Percentiles rank a stretch among this genome's conserved stretches.
phyloP scores from a whole-genome alignment of 116 monocot genomes.

The Thalassia testudinum region DNA sequence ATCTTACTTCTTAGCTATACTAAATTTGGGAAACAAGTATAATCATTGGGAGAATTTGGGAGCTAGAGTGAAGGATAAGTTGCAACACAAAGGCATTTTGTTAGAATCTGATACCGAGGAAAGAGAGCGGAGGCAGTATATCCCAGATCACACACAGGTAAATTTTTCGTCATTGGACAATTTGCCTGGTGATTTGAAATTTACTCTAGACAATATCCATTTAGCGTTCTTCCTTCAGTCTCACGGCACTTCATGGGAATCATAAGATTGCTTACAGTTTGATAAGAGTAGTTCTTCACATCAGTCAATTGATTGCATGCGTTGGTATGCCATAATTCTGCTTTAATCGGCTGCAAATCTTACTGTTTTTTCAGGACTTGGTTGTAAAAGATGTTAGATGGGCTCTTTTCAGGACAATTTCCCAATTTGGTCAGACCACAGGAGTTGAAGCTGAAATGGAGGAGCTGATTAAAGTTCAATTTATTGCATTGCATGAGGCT shows the following conservation, averaged over 20 bases:
- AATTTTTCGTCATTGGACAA: too few species aligned
- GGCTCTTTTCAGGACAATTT: conserved; percentile 35
- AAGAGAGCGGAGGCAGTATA: conserved; percentile 32
- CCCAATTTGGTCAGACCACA: conserved; percentile 24
- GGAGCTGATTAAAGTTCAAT: conserved; percentile 33
- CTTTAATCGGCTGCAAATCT: background rate
- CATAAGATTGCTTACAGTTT: too few species aligned
- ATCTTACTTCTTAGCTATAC: conserved; percentile 41
- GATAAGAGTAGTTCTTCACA: background rate
- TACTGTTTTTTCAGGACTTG: conserved; percentile 34
- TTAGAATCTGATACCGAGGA: background rate
- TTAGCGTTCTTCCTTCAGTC: too few species aligned
- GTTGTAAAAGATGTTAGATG: conserved; percentile 57
- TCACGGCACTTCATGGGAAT: too few species aligned
- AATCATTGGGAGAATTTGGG: conserved; percentile 48
- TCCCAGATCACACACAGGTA: conserved; percentile 86
- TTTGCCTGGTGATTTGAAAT: too few species aligned
- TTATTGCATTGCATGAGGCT: conserved; percentile 39
- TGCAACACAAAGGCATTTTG: background rate
- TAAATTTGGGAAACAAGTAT: conserved; percentile 32
- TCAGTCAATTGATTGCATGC: background rate
- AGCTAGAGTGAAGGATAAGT: background rate
- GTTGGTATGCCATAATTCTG: conserved; percentile 3
- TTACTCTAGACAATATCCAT: too few species aligned
- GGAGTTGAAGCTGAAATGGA: conserved; percentile 33